Evolutionary conservation across 257 asterid genomes (phyloP).

Genomic region (Salvia miltiorrhiza): DNA sequence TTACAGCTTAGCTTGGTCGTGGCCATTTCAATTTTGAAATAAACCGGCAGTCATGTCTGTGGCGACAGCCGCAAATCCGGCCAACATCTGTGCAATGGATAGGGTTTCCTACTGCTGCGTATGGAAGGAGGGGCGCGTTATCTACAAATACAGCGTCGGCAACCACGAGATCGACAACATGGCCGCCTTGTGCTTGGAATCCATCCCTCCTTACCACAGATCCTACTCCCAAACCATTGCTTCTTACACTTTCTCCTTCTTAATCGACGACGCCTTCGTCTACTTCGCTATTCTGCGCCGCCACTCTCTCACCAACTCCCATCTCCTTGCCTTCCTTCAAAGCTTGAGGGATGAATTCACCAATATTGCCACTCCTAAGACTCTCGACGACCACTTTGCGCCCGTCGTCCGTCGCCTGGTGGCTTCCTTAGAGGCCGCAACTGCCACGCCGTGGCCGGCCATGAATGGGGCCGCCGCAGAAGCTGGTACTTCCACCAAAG

Average conservation of each 20-base stretch:
- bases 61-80: neutral
- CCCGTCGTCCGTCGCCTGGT: conserved; percentile 41
- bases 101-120: conserved; percentile 62
- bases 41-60: neutral
- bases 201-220: conserved; percentile 60
- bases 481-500: conserved; percentile 43
- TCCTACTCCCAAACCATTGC: conserved; percentile 67
- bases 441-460: conserved; percentile 28
- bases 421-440: conserved; percentile 31
- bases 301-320: conserved; percentile 34
- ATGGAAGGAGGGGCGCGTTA: conserved; percentile 46
- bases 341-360: conserved; percentile 49
- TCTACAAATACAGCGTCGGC: conserved; percentile 46
- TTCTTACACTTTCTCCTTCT: conserved; percentile 49
- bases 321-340: conserved; percentile 42
- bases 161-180: conserved; percentile 47
- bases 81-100: too few species aligned
- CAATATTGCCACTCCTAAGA: too few species aligned
- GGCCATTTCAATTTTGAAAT: too few species aligned
- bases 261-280: conserved; percentile 47
- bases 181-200: conserved; percentile 65
- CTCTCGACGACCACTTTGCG: conserved; percentile 39
- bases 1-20: neutral
- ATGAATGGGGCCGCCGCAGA: conserved; percentile 33
- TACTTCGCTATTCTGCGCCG: conserved; percentile 60